phyloP scores from a whole-genome alignment of 2,329 filamentous ascomycete species.

The Aschersonia sp. region DNA sequence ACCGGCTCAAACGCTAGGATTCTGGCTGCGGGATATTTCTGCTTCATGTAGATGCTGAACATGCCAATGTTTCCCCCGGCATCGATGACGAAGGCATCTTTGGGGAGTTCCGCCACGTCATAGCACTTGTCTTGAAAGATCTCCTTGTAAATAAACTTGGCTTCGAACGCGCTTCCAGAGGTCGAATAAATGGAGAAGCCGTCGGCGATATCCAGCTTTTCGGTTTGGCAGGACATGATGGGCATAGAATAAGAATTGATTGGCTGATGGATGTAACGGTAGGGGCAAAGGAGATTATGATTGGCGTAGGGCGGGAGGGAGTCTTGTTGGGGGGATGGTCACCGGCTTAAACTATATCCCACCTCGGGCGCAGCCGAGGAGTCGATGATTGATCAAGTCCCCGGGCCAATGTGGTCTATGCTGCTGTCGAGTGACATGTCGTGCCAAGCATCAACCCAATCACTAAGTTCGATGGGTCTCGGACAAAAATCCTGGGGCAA shows the following conservation, averaged over 20 bases:
- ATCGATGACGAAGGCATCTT: slow-evolving; percentile 9
- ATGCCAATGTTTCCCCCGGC: slow-evolving; percentile 14
- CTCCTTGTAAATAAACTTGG: slow-evolving; percentile 10
- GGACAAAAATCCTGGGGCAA: too few relatives aligned
- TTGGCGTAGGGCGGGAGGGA: too few relatives aligned
- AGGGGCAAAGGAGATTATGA: too few relatives aligned
- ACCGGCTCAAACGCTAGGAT: slow-evolving; percentile 14
- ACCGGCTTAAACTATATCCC: too few relatives aligned
- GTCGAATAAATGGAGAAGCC: slow-evolving; percentile 4
- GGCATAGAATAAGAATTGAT: not conserved
- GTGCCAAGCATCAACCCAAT: too few relatives aligned
- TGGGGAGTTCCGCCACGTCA: slow-evolving; percentile 5
- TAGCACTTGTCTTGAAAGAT: slow-evolving; percentile 11
- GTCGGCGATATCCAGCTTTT: not conserved
- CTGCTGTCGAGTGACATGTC: too few relatives aligned
- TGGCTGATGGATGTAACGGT: too few relatives aligned
- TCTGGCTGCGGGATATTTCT: slow-evolving; percentile 8
- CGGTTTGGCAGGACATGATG: not conserved
- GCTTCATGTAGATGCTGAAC: slow-evolving; percentile 12
- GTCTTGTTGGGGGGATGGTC: too few relatives aligned
- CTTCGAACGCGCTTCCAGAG: slow-evolving; percentile 4
- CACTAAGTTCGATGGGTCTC: too few relatives aligned
- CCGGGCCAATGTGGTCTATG: too few relatives aligned
- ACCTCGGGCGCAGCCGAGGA: too few relatives aligned
- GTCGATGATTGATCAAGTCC: too few relatives aligned